Evolutionary conservation across 2,329 filamentous ascomycete genomes (phyloP).

Genomic region (Ceratocystis diversiconidia): DNA sequence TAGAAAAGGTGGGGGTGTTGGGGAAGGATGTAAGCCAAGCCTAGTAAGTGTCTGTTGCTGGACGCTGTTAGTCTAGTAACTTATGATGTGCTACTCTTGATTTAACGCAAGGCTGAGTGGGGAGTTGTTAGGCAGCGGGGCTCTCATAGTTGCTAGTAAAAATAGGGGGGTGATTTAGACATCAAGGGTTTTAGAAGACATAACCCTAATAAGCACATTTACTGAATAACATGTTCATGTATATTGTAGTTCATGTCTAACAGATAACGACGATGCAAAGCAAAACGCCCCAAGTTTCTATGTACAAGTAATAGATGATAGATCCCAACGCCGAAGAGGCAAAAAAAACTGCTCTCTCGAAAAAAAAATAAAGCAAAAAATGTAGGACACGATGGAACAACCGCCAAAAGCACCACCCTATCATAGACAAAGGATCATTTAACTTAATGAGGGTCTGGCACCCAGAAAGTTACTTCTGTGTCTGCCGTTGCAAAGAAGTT

Average conservation of each 20-base stretch:
- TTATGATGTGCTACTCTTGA: not conserved
- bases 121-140: not conserved
- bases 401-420: not conserved
- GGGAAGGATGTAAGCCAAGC: too few species aligned
- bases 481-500: constrained; percentile 88
- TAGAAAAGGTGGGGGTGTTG: too few species aligned
- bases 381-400: not conserved
- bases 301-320: not conserved
- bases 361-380: not conserved
- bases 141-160: not conserved
- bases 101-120: not conserved
- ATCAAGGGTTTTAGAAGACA: too few species aligned
- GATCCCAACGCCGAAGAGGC: not conserved
- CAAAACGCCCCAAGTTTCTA: constrained; percentile 1
- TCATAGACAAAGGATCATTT: not conserved
- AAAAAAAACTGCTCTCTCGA: not conserved
- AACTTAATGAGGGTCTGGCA: constrained; percentile 43
- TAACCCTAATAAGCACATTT: not conserved
- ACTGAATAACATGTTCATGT: not conserved
- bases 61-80: not conserved
- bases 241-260: too few species aligned
- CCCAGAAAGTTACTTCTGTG: constrained; percentile 66
- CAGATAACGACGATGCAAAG: not conserved
- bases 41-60: too few species aligned
- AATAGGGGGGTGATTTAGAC: not conserved